Percentiles rank a stretch among this genome's conserved stretches.
phyloP scores from a whole-genome alignment of 164 flowering plant genomes.

The Euptelea pleiosperma region DNA sequence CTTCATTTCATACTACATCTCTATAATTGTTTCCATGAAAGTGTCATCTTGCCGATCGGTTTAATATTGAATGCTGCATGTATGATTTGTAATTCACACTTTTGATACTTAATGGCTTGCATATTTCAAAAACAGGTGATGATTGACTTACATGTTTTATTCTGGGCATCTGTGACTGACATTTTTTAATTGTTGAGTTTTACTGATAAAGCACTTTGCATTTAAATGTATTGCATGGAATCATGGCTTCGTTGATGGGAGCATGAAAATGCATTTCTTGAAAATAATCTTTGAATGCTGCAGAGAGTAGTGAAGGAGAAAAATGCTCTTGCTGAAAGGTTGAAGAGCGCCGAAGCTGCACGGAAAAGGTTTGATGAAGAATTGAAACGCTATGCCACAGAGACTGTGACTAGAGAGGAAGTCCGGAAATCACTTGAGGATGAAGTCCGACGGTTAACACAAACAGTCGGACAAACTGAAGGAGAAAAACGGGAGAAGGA shows the following conservation, averaged over 20 bases:
- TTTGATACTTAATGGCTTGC: no score
- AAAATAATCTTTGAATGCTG: slow-evolving; percentile 19
- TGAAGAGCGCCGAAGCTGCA: slow-evolving; percentile 84
- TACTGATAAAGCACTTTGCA: no score
- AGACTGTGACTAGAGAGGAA: slow-evolving; percentile 81
- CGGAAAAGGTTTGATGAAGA: slow-evolving; percentile 93
- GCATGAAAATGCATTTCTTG: no score
- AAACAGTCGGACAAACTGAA: slow-evolving; percentile 93
- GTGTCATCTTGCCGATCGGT: no score
- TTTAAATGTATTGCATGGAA: no score
- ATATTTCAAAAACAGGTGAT: background rate
- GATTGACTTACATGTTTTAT: background rate
- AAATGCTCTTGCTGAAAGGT: slow-evolving; percentile 88
- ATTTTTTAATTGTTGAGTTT: no score
- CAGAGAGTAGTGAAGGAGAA: slow-evolving; percentile 97
- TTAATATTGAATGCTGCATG: no score
- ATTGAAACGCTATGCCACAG: slow-evolving; percentile 82
- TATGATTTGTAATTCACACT: no score
- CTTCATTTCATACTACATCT: no score
- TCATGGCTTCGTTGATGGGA: no score
- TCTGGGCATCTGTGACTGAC: background rate
- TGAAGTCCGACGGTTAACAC: slow-evolving; percentile 79
- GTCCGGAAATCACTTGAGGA: slow-evolving; percentile 88
- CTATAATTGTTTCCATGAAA: no score
- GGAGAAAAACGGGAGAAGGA: slow-evolving; percentile 94